phyloP scores from a whole-genome alignment of 768 basidiomycete genomes.

The Sistotremastrum niveocremeum region DNA sequence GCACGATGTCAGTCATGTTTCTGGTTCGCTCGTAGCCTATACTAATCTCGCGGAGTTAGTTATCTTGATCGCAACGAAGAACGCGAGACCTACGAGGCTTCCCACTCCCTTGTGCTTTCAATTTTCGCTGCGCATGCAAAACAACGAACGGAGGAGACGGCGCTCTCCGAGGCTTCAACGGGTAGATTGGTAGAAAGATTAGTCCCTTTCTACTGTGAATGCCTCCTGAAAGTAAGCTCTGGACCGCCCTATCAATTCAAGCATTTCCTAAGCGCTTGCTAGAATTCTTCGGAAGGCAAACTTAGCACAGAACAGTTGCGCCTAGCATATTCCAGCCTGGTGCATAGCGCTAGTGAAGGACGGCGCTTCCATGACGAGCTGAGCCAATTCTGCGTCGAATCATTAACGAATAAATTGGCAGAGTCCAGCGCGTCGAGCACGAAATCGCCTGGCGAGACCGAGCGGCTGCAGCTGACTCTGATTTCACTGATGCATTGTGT shows the following conservation, averaged over 20 bases:
- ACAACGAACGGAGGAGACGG: constrained; percentile 11
- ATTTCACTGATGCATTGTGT: constrained; percentile 54
- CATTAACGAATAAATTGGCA: constrained; percentile 30
- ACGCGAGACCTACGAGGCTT: constrained; percentile 78
- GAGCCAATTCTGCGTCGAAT: constrained; percentile 57
- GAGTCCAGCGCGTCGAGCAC: constrained; percentile 3
- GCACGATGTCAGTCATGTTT: constrained; percentile 41
- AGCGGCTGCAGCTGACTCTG: constrained; percentile 42
- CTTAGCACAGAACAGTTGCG: constrained; percentile 54
- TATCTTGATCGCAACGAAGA: constrained; percentile 38
- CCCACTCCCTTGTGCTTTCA: constrained; percentile 72
- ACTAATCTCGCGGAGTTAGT: constrained; percentile 21
- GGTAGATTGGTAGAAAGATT: constrained; percentile 37
- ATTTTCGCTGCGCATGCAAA: constrained; percentile 53
- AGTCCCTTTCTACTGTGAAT: constrained; percentile 60
- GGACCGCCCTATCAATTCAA: background rate
- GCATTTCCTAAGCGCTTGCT: background rate
- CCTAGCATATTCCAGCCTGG: constrained; percentile 62
- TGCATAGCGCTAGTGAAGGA: constrained; percentile 41
- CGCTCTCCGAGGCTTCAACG: background rate
- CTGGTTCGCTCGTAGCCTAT: constrained; percentile 5
- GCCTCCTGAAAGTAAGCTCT: constrained; percentile 50
- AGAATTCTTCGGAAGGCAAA: constrained; percentile 53
- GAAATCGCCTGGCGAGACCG: constrained; percentile 27
- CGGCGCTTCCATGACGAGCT: constrained; percentile 26